phyloP scores from a whole-genome alignment of 228 moss, liverwort and hornwort genomes.

The Sphagnum fallax region DNA sequence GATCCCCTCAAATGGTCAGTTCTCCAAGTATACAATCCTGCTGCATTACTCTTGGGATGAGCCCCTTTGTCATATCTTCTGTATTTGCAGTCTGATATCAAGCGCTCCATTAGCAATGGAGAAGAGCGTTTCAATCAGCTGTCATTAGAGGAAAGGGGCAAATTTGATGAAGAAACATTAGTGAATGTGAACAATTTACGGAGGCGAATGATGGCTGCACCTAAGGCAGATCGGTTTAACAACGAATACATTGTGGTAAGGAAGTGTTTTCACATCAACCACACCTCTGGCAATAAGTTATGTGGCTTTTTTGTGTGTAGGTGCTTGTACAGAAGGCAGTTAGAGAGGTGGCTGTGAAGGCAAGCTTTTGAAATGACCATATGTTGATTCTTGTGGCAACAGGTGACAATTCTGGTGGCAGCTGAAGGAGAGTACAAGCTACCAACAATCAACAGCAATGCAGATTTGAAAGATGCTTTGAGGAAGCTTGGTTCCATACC shows the following conservation, averaged over 20 bases:
- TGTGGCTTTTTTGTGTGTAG: background rate
- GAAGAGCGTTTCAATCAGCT: constrained; percentile 88
- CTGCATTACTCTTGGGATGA: no score
- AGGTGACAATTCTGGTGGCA: constrained; percentile 88
- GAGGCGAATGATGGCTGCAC: constrained; percentile 56
- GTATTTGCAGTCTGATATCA: constrained; percentile 59
- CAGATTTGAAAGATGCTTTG: constrained; percentile 65
- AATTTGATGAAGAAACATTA: constrained; percentile 94
- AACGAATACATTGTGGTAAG: constrained; percentile 92
- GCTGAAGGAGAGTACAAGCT: constrained; percentile 78
- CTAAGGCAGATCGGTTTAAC: constrained; percentile 54
- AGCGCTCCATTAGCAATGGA: constrained; percentile 48
- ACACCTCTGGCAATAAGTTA: background rate
- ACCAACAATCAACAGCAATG: constrained; percentile 67
- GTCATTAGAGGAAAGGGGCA: constrained; percentile 92
- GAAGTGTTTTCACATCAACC: background rate
- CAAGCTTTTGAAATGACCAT: no score
- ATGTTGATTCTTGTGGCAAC: background rate
- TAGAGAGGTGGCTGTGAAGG: background rate
- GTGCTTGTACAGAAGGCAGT: background rate
- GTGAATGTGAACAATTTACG: constrained; percentile 76
- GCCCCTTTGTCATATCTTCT: background rate
- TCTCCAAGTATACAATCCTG: no score
- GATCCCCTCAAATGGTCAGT: background rate
- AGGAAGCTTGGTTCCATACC: constrained; percentile 73